Conservation (phyloP, 116 monocot species). For the Cymodocea nodosa region DNA sequence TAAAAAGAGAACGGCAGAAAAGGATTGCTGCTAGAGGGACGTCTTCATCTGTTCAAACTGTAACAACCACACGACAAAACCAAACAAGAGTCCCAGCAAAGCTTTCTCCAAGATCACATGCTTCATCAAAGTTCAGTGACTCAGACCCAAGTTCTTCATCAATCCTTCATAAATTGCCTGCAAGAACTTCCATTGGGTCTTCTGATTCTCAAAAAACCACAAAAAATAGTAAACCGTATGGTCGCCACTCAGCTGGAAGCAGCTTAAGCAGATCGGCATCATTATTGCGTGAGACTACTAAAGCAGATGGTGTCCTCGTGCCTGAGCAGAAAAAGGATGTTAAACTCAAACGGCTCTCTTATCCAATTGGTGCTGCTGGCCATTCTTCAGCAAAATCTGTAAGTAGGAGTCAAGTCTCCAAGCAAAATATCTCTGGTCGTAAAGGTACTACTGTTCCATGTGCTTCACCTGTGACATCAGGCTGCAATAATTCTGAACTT, state of each 20-base stretch:
- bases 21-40: conserved; percentile 73
- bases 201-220: conserved; percentile 25
- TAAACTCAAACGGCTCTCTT: conserved; percentile 38
- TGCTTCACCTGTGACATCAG: conserved; percentile 24
- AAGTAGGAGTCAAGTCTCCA: conserved; percentile 13
- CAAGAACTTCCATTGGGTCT: conserved; percentile 23
- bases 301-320: conserved; percentile 14
- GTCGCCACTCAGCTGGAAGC: conserved; percentile 2
- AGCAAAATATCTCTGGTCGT: conserved; percentile 14
- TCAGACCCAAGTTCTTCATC: conserved; percentile 36
- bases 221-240: conserved; percentile 20
- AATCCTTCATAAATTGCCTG: conserved; percentile 28
- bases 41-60: conserved; percentile 21
- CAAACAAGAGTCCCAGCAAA: conserved; percentile 25
- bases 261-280: conserved; percentile 38
- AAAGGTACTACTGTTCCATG: conserved; percentile 13
- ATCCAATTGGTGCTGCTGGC: conserved; percentile 21
- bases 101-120: conserved; percentile 28
- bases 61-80: conserved; percentile 19
- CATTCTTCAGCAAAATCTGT: conserved; percentile 17
- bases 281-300: conserved; percentile 40
- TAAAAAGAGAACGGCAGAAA: conserved; percentile 76
- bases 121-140: conserved; percentile 58
- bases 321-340: conserved; percentile 23
- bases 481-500: conserved; percentile 10